Evolutionary conservation across 2,329 filamentous ascomycete species (phyloP).

Genomic region (Sphaceloma murrayae): DNA sequence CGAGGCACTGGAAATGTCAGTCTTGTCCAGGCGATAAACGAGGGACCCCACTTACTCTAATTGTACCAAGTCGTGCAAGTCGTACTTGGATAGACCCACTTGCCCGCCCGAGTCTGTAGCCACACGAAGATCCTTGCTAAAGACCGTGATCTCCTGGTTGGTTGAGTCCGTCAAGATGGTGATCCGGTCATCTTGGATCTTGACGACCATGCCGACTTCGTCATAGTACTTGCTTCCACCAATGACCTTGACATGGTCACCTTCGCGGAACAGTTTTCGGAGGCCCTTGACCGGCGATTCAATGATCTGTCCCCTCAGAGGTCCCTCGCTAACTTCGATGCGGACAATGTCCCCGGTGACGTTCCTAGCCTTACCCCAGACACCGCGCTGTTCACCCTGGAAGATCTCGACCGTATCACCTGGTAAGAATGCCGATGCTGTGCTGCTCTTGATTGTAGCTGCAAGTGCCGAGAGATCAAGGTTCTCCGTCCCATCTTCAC

Average conservation of each 20-base stretch:
- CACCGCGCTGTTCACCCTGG: constrained; percentile 86
- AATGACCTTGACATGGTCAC: constrained; percentile 98
- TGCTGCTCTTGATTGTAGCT: constrained; percentile 77
- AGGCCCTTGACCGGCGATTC: constrained; percentile 88
- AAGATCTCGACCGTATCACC: constrained; percentile 97
- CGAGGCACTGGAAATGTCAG: constrained; percentile 48
- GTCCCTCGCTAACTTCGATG: constrained; percentile 72
- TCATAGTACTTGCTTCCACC: constrained; percentile 89
- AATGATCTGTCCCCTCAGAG: constrained; percentile 70
- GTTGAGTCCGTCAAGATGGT: constrained; percentile 88
- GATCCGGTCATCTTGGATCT: constrained; percentile 83
- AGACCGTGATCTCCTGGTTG: constrained; percentile 90
- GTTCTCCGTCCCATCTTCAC: constrained; percentile 86
- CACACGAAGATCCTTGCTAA: constrained; percentile 91
- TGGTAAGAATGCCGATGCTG: constrained; percentile 73
- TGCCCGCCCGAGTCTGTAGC: constrained; percentile 86
- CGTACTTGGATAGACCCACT: constrained; percentile 75
- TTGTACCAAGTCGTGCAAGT: constrained; percentile 88
- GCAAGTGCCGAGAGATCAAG: constrained; percentile 86
- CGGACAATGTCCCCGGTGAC: constrained; percentile 90
- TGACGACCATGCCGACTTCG: constrained; percentile 94
- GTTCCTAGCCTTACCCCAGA: constrained; percentile 73
- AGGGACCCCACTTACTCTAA: constrained; percentile 53
- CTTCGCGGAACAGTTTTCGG: constrained; percentile 82
- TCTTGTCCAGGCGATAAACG: constrained; percentile 17